Evolutionary conservation across 176 grass and related monocot genomes (phyloP), one percentile per base, ranked within the genome.

Genomic region (Puya raimondii): DNA sequence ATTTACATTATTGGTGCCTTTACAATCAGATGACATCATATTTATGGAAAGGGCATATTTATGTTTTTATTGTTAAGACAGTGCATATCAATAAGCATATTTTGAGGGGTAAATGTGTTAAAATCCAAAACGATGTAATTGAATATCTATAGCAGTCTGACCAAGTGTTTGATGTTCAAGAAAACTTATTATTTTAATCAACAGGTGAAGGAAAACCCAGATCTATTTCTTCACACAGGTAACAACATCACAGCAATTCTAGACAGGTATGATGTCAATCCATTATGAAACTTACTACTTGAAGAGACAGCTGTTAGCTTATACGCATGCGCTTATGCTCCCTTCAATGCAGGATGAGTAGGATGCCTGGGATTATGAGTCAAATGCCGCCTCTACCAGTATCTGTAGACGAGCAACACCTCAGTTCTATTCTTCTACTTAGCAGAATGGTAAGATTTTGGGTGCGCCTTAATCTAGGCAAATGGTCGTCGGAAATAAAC

Each of bases 231-330:
- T 76, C 86, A 14, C 42, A 84, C 71, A 12, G 92, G 77, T 74
- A 76, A 70, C 50, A 97, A 97, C 74, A 88, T 97, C 50, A 74
- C 75, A 82, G 56, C 77, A 53, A 89, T 92, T 84, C 87, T 97
- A 73, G 88, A 74, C 76, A 90, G 93, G 93, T 97, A 92, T 48
- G 33, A 23, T 42, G 33, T 6, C 33, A 33, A 29, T 66, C 12
- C 26, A 48, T n/a, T 16, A 25, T 49, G 11, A n/a, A 64, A 1
- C 23, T 16, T 9, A 22, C 7, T 61, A 17, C 56, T 22, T 18
- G 16, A 57, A 57, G n/a, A 17, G n/a, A 16, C 14, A 57, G 1
- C 42, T 23, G 21, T 49, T 70, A 51, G 18, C 68, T 70, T 14
- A 50, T 70, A 25, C 3, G 7, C 50, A 23, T 23, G 50, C 9